Evolutionary conservation across 495 filamentous ascomycete species (phyloP).

Genomic region (Bombardia bombarda): DNA sequence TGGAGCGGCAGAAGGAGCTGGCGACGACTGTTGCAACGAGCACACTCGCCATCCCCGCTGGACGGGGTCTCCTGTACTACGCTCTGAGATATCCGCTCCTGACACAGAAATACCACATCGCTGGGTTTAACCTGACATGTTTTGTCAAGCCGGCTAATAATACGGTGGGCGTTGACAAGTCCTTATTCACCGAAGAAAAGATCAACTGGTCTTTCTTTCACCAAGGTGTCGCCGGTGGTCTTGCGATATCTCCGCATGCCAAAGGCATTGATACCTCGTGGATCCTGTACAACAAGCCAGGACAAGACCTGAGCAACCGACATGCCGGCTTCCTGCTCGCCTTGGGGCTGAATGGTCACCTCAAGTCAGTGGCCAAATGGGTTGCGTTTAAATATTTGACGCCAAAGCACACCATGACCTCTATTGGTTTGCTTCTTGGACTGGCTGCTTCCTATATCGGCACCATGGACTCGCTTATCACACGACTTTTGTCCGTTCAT

Average conservation of each 20-base stretch:
- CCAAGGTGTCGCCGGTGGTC: constrained; percentile 79
- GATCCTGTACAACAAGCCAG: constrained; percentile 96
- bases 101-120: constrained; percentile 81
- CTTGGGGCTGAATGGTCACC: constrained; percentile 89
- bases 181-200: constrained; percentile 83
- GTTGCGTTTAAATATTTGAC: constrained; percentile 97
- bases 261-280: constrained; percentile 96
- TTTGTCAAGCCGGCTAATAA: constrained; percentile 85
- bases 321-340: constrained; percentile 92
- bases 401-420: constrained; percentile 98
- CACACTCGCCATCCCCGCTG: constrained; percentile 79
- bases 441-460: constrained; percentile 89
- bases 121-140: constrained; percentile 81
- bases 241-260: constrained; percentile 82
- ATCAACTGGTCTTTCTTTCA: constrained; percentile 98
- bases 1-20: constrained; percentile 88
- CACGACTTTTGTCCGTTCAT: constrained; percentile 93
- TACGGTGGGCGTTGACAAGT: constrained; percentile 79
- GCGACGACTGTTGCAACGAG: constrained; percentile 76
- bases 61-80: constrained; percentile 76
- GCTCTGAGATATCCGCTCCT: constrained; percentile 74
- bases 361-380: constrained; percentile 92
- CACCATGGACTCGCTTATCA: constrained; percentile 93
- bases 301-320: constrained; percentile 75
- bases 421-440: constrained; percentile 86